Percentiles rank a stretch among this genome's conserved stretches.
phyloP scores from a whole-genome alignment of 768 basidiomycete genomes.

The Serendipita sp. region DNA sequence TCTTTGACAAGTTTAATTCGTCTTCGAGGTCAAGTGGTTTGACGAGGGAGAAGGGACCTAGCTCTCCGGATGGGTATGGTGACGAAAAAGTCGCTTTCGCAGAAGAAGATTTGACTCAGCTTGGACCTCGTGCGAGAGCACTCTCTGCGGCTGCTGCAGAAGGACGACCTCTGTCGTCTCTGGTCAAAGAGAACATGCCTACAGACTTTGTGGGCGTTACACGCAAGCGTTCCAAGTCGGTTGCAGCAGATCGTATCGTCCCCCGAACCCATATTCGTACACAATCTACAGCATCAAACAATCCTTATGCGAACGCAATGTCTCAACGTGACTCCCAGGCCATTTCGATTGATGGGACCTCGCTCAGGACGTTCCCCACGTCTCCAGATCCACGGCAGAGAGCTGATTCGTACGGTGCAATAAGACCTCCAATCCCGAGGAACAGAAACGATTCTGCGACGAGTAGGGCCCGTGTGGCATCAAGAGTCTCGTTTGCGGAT shows the following conservation, averaged over 20 bases:
- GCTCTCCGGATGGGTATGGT: background rate
- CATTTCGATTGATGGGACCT: background rate
- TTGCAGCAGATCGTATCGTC: background rate
- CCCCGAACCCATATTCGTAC: background rate
- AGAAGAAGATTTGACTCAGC: background rate
- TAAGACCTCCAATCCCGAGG: background rate
- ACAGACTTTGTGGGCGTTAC: background rate
- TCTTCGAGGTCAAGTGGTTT: no score
- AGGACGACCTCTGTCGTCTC: background rate
- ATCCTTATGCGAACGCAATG: background rate
- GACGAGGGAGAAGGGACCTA: no score
- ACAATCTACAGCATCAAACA: background rate
- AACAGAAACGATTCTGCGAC: background rate
- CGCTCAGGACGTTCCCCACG: background rate
- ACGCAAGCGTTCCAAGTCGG: background rate
- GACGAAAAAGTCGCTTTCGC: background rate
- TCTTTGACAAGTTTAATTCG: background rate
- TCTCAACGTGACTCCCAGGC: background rate
- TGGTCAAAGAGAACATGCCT: background rate
- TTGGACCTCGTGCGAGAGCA: background rate
- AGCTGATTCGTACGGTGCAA: background rate
- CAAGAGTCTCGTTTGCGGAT: background rate
- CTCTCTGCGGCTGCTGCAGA: background rate
- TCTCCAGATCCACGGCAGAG: background rate
- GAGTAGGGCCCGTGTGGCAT: background rate